Percentiles rank a stretch among this genome's conserved stretches.
phyloP scores from a whole-genome alignment of 1,139 yeast species.

The Geotrichum australiense region DNA sequence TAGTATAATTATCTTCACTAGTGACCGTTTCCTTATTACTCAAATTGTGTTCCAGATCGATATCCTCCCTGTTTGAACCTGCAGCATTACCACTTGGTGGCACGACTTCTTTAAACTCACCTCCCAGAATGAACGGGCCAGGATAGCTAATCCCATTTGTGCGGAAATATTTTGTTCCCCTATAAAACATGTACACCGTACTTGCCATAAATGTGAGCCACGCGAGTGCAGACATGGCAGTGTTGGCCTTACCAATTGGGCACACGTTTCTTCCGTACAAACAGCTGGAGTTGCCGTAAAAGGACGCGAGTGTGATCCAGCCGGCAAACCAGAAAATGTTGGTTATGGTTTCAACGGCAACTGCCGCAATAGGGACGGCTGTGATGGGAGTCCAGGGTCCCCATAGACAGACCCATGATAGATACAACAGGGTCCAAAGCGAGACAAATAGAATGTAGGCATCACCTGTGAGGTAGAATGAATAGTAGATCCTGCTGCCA shows the following conservation, averaged over 20 bases:
- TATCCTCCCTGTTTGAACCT: neutral
- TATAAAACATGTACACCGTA: neutral
- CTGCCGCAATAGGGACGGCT: slow-evolving; percentile 14
- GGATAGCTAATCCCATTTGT: neutral
- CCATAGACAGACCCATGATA: slow-evolving; percentile 6
- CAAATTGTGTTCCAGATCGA: neutral
- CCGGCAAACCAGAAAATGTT: slow-evolving; percentile 21
- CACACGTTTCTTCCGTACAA: slow-evolving; percentile 14
- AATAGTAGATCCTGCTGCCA: slow-evolving; percentile 11
- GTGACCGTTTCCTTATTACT: neutral
- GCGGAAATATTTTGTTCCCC: neutral
- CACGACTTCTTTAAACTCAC: neutral
- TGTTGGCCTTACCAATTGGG: slow-evolving; percentile 20
- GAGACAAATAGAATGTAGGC: slow-evolving; percentile 18
- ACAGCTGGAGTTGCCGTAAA: slow-evolving; percentile 14
- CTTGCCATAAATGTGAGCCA: neutral
- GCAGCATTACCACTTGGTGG: neutral
- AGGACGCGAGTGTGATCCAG: slow-evolving; percentile 19
- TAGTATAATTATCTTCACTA: neutral
- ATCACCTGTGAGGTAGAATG: slow-evolving; percentile 9
- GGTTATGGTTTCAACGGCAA: slow-evolving; percentile 17
- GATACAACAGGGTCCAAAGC: slow-evolving; percentile 19
- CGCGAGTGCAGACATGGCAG: neutral
- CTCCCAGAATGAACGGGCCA: slow-evolving; percentile 1
- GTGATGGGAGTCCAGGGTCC: neutral